A percentile compares a stretch with the other conserved stretches of the same genome.
Conservation (phyloP, 177 flowering plant species). For the Telopea speciosissima region DNA sequence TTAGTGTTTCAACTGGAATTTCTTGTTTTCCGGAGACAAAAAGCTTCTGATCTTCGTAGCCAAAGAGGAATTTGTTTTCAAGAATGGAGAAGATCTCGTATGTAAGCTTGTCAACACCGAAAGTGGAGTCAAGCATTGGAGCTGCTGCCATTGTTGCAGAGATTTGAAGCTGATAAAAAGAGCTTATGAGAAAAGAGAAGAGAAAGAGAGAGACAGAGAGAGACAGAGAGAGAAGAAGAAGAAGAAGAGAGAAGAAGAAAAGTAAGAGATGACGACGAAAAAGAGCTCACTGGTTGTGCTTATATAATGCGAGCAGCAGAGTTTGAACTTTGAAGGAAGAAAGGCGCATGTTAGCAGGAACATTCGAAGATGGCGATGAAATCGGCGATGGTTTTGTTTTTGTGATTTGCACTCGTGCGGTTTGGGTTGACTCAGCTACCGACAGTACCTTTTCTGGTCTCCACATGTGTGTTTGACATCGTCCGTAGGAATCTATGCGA, state of each 20-base stretch:
- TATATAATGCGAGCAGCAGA: constrained; percentile 8
- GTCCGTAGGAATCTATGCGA: too few species aligned
- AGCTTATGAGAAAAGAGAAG: background rate
- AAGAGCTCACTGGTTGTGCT: background rate
- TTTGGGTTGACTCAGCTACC: too few species aligned
- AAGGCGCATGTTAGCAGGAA: constrained; percentile 9
- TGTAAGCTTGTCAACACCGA: constrained; percentile 44
- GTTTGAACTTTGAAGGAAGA: background rate
- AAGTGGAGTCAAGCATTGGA: constrained; percentile 16
- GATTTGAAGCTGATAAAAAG: background rate
- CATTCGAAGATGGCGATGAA: background rate
- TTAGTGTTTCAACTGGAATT: constrained; percentile 3
- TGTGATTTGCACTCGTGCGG: too few species aligned
- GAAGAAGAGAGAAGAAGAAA: too few species aligned
- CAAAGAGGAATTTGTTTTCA: constrained; percentile 66
- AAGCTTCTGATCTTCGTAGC: constrained; percentile 21
- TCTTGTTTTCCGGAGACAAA: background rate
- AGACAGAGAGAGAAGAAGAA: too few species aligned
- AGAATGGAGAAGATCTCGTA: constrained; percentile 62
- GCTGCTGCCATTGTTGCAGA: constrained; percentile 17
- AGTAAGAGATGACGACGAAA: background rate
- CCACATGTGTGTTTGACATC: too few species aligned
- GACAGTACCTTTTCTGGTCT: background rate
- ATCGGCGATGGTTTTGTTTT: background rate
- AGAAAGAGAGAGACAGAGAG: constrained; percentile 1